Conservation (phyloP, 805 yeast genomes). For the Metahyphopichia silvanorum region DNA sequence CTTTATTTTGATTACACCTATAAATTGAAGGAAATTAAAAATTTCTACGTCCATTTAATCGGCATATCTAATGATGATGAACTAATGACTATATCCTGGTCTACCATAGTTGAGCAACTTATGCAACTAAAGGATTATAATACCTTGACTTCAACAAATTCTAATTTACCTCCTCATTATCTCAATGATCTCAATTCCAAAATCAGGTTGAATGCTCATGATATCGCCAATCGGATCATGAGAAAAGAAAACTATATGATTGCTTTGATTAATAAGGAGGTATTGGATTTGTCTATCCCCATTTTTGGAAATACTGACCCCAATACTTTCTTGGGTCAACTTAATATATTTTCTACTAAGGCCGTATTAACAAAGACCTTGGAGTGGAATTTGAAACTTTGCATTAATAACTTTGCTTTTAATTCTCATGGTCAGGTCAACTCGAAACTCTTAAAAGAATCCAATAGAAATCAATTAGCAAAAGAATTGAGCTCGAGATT, state of each 20-base stretch:
- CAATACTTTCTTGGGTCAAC: conserved; percentile 6
- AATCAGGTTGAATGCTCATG: conserved; percentile 83
- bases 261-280: conserved; percentile 77
- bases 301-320: conserved; percentile 8
- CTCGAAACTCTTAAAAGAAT: conserved; percentile 64
- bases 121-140: conserved; percentile 77
- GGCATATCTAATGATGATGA: conserved; percentile 71
- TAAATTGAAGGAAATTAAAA: conserved; percentile 67
- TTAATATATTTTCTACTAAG: conserved; percentile 17
- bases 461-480: conserved; percentile 62
- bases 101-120: conserved; percentile 71
- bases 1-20: conserved; percentile 56
- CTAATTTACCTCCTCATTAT: conserved; percentile 20
- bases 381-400: conserved; percentile 91
- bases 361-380: conserved; percentile 72
- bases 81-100: conserved; percentile 92
- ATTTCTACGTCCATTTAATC: conserved; percentile 71
- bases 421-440: conserved; percentile 80
- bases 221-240: conserved; percentile 94
- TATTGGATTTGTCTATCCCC: conserved; percentile 59
- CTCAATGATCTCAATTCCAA: conserved; percentile 61
- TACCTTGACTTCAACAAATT: conserved; percentile 52
- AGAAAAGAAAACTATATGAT: conserved; percentile 91
- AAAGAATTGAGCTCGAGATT: conserved; percentile 75
- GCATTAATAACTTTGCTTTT: conserved; percentile 83